These are phyloP conservation scores for Corylus heterophylla DNA, from an alignment of 306 rosid genomes.

Conservation along the genomic window DNA sequence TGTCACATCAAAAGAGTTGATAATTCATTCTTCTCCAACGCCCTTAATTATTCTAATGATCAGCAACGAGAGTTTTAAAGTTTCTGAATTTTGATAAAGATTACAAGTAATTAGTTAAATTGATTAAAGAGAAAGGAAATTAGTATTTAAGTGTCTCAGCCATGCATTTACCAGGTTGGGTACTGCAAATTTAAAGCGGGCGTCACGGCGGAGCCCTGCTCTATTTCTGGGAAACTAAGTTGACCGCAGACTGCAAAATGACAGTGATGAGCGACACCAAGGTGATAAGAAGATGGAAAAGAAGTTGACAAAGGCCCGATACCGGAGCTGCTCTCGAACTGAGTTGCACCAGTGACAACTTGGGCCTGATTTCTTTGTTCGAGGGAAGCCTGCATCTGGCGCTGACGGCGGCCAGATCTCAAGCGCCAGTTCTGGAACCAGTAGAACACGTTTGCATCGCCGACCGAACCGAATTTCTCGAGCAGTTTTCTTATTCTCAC, in stretches of 20 bases:
- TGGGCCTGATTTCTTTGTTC: slow-evolving; percentile 40
- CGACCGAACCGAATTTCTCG: slow-evolving; percentile 84
- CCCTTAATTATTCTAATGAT: too few species aligned
- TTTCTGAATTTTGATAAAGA: neutral
- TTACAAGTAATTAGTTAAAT: too few species aligned
- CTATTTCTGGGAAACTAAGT: slow-evolving; percentile 54
- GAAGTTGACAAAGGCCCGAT: slow-evolving; percentile 22
- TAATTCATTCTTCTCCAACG: too few species aligned
- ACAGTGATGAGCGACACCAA: slow-evolving; percentile 23
- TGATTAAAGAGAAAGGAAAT: too few species aligned
- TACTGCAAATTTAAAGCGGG: slow-evolving; percentile 52
- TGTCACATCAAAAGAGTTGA: too few species aligned
- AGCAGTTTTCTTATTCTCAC: slow-evolving; percentile 72
- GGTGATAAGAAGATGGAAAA: slow-evolving; percentile 18
- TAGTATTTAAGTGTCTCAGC: neutral
- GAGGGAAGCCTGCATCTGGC: slow-evolving; percentile 68
- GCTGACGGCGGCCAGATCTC: slow-evolving; percentile 92
- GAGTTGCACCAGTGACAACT: slow-evolving; percentile 43
- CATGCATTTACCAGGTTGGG: slow-evolving; percentile 63
- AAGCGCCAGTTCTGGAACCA: slow-evolving; percentile 98
- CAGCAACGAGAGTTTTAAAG: slow-evolving; percentile 4
- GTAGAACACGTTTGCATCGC: slow-evolving; percentile 92
- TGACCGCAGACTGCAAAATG: slow-evolving; percentile 48
- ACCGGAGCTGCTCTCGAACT: slow-evolving; percentile 16
- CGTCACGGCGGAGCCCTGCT: slow-evolving; percentile 46